These are phyloP conservation scores for Coemansia sp. DNA, from an alignment of 192 early-diverging fungal genomes.

Conservation along the genomic window DNA sequence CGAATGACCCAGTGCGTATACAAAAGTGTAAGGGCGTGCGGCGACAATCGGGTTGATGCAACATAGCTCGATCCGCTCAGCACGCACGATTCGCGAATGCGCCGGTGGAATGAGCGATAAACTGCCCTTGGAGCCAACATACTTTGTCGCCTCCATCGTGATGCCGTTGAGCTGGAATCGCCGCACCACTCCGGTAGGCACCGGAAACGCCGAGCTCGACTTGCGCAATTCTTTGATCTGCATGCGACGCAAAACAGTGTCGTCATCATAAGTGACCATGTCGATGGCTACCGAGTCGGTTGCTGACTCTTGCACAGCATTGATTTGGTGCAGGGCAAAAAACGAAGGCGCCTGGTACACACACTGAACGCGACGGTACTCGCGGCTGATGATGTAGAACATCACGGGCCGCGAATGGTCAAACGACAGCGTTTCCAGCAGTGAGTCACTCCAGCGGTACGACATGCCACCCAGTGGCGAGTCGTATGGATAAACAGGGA, in stretches of 20 bases:
- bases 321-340: conserved; percentile 71
- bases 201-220: conserved; percentile 33
- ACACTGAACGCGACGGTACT: conserved; percentile 64
- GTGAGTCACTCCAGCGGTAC: conserved; percentile 69
- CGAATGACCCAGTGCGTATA: conserved; percentile 53
- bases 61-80: conserved; percentile 55
- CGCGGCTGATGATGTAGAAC: conserved; percentile 75
- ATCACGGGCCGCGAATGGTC: conserved; percentile 58
- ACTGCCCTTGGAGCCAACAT: conserved; percentile 40
- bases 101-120: conserved; percentile 24
- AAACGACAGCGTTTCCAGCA: conserved; percentile 72
- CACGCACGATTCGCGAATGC: conserved; percentile 45
- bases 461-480: conserved; percentile 62
- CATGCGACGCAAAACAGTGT: conserved; percentile 61
- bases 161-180: conserved; percentile 64
- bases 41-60: conserved; percentile 56
- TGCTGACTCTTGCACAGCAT: conserved; percentile 67
- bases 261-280: conserved; percentile 63
- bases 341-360: conserved; percentile 66
- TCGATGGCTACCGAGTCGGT: conserved; percentile 65
- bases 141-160: conserved; percentile 59
- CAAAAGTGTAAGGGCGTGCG: conserved; percentile 50
- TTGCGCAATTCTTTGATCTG: conserved; percentile 58
- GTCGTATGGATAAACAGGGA: conserved; percentile 67
- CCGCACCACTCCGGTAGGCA: conserved; percentile 59